Base-by-base conservation (phyloP, 345 rosid species). In the Populus ilicifolia region DNA sequence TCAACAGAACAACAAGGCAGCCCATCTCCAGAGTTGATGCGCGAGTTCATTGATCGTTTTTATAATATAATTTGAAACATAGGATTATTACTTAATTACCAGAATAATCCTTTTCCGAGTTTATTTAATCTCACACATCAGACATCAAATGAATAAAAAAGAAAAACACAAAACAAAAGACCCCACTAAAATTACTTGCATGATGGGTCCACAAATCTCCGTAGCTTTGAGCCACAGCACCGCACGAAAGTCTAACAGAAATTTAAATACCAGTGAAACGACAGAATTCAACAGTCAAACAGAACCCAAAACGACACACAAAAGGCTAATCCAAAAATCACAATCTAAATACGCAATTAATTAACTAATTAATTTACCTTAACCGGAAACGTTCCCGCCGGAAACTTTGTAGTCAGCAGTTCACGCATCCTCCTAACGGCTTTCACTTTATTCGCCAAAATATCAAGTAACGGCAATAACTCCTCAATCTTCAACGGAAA, bases 301-400 rank as follows among this genome's bases (percentile, higher is more conserved):
- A 52, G 8, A 48, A 25, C 38, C 38, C 54, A 36, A 6, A n/a
- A 78, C 84, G 80, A 44, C 84, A 81, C 59, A 46, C 67, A 8
- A 1, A 4, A 33, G 7, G 7, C 10, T 23, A 17, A 36, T 71
- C 14, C 35, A 18, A 36, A 23, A 36, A 35, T 23, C 6, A 18
- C 25, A 14, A 36, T 2, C 12, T 18, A 17, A 56, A 7, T 33
- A n/a, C 30, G 35, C 78, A 65, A 6, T n/a, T 35, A 16, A 67
- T 35, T 67, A 18, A 35, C 33, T 67, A 35, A 10, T 67, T 52
- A 20, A 6, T 35, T 70, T 87, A 96, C 99, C 97, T 96, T 96
- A 12, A 93, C 97, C 84, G 99, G 98, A 27, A 96, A 96, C 0
- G 97, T 96, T 0, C 97, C 98, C 88, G 97, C 84, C 86, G 97